Evolutionary conservation across 164 flowering plant genomes (phyloP), one percentile per base, ranked within the genome.

Genomic region (Annona cherimola): DNA sequence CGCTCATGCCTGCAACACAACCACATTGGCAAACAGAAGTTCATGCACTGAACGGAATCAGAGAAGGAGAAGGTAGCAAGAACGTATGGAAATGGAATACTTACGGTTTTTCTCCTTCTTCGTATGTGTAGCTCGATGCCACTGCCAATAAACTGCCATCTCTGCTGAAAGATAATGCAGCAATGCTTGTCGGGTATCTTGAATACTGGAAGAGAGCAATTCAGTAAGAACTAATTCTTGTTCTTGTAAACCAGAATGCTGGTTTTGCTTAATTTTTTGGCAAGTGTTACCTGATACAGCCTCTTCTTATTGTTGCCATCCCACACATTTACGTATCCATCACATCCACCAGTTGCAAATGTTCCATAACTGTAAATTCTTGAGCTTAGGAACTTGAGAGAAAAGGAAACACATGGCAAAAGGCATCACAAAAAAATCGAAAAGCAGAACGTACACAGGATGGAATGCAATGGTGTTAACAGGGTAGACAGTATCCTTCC

Each of bases 401-500:
- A 1, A 11, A 63, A 63, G 18, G 14, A 50, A 50, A 50, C 4
- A 46, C 9, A 61, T 61, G 64, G 3, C 61, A 57, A 16, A 19
- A 11, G 39, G 35, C 4, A 11, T 61, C 40, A 35, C 26, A n/a
- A 61, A 35, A 12, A 20, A 20, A 20, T 9, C 64, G 26, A 61
- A 61, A 50, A 50, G 9, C n/a, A 40, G n/a, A 67, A 78, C 97
- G 90, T 81, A 93, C 99, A 96, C 84, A 4, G 99, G 99, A 74
- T 96, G 99, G 83, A 93, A 96, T 18, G 99, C 97, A 79, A 90
- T 91, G 14, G 98, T 86, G 77, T 95, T 95, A 45, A 95, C 99
- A 74, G 98, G 95, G 80, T 91, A 95, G 63, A 95, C 98, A 67
- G 89, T 89, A 78, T 95, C 99, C 76, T 89, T 85, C 83, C 99